Conservation (phyloP, 176 grass and related monocot species). For the Phoenix roebelenii region DNA sequence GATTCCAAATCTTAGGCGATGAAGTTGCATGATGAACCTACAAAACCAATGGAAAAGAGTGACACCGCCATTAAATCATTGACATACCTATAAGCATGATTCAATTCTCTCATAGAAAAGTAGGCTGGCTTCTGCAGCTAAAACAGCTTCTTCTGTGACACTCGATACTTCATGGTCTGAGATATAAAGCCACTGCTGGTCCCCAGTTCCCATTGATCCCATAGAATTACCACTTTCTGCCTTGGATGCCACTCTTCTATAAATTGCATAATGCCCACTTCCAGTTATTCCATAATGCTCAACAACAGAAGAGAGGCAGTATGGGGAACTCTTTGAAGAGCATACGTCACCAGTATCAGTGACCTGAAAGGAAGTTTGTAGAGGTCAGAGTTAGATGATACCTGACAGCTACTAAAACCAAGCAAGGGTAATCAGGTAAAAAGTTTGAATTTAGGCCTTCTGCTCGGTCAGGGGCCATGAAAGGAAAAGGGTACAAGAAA, state of each 20-base stretch:
- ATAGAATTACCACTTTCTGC: slow-evolving; percentile 20
- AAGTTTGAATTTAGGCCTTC: too few relatives aligned
- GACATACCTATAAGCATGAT: slow-evolving; percentile 4
- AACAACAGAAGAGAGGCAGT: slow-evolving; percentile 58
- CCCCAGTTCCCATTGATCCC: slow-evolving; percentile 8
- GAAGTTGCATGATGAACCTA: too few relatives aligned
- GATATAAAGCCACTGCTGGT: slow-evolving; percentile 58
- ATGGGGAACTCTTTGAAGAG: slow-evolving; percentile 24
- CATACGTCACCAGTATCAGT: slow-evolving; percentile 12
- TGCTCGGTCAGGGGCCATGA: too few relatives aligned
- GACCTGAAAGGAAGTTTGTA: slow-evolving; percentile 2
- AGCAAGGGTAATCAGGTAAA: too few relatives aligned
- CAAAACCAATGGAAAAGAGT: too few relatives aligned
- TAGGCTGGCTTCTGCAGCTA: slow-evolving; percentile 60
- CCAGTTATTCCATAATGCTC: slow-evolving; percentile 75
- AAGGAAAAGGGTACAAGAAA: too few relatives aligned
- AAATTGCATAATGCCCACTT: slow-evolving; percentile 77
- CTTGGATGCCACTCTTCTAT: slow-evolving; percentile 40
- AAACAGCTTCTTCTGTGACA: slow-evolving; percentile 52
- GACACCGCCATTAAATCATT: too few relatives aligned
- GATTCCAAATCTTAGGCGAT: too few relatives aligned
- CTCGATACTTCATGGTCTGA: slow-evolving; percentile 56
- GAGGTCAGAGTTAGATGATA: too few relatives aligned
- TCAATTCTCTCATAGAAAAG: slow-evolving; percentile 87
- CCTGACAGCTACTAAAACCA: too few relatives aligned